Evolutionary conservation across 1,284 basidiomycete species (phyloP), one percentile per base, ranked within the genome.

Genomic region (Moniliella sp.): DNA sequence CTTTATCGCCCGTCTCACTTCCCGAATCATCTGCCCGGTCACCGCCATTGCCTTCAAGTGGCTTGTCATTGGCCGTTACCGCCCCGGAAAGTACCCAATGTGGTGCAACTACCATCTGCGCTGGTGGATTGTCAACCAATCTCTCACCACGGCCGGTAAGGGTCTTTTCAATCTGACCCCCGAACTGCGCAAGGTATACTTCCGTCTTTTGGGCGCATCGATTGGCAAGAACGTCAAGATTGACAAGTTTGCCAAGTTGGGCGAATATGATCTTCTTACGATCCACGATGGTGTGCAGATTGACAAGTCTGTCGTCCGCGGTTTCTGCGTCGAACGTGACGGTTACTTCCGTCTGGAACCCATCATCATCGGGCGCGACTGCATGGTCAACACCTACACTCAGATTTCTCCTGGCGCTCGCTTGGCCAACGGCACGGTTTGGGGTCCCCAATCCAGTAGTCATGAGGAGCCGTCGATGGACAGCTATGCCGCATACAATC

Each of bases 121-220:
- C 19, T 59, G 56, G 56, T 59, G 56, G 56, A 48, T 59, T 25
- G 56, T 59, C 37, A 59, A 59, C 35, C 56, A 59, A 36, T 59
- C 56, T 19, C 46, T 59, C 40, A 52, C 46, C 35, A 51, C 47
- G 10, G 47, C 46, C 27, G 56, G 56, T 18, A 55, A 55, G 28
- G 56, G 56, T 42, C 40, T 59, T n/a, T 59, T 59, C 25, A 43
- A 46, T 26, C 27, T 56, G 33, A 47, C 46, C 3, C 54, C 56
- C 11, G 42, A 39, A 3, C 42, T 59, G 17, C 39, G 46, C 27
- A 54, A 56, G 42, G 31, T 41, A 21, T 59, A 59, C 41, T 57
- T 46, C 46, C 51, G 56, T 18, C 37, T 59, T 18, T 39, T 59
- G 12, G 56, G 56, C 18, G 56, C 56, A 52, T 46, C 45, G 36